A percentile compares a stretch with the other conserved stretches of the same genome.
Conservation (phyloP, 129 eudicot species). For the Chrysanthemum lavandulifolium region DNA sequence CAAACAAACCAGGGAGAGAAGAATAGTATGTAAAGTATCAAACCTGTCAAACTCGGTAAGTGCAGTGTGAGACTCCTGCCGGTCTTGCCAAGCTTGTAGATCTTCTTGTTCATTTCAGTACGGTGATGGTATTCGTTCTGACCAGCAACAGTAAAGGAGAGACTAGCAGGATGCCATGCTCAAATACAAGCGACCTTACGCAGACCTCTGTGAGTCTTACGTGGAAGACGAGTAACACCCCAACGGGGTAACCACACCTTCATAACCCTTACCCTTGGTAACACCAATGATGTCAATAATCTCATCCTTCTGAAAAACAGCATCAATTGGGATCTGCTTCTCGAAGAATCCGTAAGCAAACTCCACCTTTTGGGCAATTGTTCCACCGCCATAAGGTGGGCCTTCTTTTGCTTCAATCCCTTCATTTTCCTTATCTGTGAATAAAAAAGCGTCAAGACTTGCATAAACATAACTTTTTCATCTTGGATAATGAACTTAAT, state of each 20-base stretch:
- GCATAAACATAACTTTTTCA: background rate
- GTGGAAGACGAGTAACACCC: constrained; percentile 73
- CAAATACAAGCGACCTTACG: constrained; percentile 85
- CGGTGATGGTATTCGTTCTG: constrained; percentile 81
- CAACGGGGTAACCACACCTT: constrained; percentile 79
- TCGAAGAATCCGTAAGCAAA: constrained; percentile 64
- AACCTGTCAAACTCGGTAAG: constrained; percentile 77
- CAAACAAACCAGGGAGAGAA: too few species aligned
- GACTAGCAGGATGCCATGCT: constrained; percentile 77
- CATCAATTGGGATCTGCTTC: constrained; percentile 62
- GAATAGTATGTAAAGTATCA: background rate
- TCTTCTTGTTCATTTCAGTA: constrained; percentile 74
- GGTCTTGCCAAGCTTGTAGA: constrained; percentile 64
- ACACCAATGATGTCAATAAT: constrained; percentile 71
- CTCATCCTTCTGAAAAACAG: constrained; percentile 77
- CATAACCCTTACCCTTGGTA: constrained; percentile 74
- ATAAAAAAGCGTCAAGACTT: background rate
- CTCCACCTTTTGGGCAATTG: constrained; percentile 63
- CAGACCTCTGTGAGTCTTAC: constrained; percentile 81
- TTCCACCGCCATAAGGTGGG: constrained; percentile 74
- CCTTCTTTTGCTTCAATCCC: constrained; percentile 79
- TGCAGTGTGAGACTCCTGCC: constrained; percentile 68
- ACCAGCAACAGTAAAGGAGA: constrained; percentile 76
- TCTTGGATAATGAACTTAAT: too few species aligned
- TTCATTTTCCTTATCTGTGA: constrained; percentile 65